phyloP scores from a whole-genome alignment of 306 rosid genomes.

The Trifolium repens region DNA sequence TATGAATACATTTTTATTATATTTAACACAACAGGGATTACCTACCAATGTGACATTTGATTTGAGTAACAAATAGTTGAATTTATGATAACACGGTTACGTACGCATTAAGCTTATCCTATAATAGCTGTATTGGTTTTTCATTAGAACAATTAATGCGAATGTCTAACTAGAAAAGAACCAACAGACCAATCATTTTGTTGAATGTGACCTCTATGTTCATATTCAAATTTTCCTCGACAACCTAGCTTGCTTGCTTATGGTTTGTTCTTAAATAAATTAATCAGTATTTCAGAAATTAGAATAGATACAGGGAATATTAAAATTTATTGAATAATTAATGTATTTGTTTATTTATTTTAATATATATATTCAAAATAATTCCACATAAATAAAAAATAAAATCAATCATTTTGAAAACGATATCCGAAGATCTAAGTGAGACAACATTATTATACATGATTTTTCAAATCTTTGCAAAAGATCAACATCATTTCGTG shows the following conservation, averaged over 20 bases:
- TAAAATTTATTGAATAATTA: neutral
- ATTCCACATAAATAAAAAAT: too few relatives aligned
- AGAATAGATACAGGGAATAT: neutral
- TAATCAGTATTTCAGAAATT: neutral
- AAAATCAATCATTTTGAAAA: too few relatives aligned
- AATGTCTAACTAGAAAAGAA: constrained; percentile 35
- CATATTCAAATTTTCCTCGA: constrained; percentile 39
- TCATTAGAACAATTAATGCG: constrained; percentile 40
- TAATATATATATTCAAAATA: too few relatives aligned
- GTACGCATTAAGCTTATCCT: neutral
- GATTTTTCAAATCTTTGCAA: too few relatives aligned
- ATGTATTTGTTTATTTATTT: too few relatives aligned
- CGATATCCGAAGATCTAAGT: too few relatives aligned
- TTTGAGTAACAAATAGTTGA: neutral
- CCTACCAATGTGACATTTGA: neutral
- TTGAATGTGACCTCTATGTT: constrained; percentile 47
- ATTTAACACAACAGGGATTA: neutral
- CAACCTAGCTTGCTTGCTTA: constrained; percentile 40
- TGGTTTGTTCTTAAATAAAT: constrained; percentile 26
- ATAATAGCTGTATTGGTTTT: constrained; percentile 12
- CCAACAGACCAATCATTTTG: constrained; percentile 39
- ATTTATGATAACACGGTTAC: constrained; percentile 32
- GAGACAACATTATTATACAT: too few relatives aligned
- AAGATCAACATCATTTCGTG: too few relatives aligned
- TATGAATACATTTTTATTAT: too few relatives aligned